A percentile compares a stretch with the other conserved stretches of the same genome.
Evolutionary conservation across 2,329 filamentous ascomycete species (phyloP).

Genomic region (Domatiomyces catenatus): DNA sequence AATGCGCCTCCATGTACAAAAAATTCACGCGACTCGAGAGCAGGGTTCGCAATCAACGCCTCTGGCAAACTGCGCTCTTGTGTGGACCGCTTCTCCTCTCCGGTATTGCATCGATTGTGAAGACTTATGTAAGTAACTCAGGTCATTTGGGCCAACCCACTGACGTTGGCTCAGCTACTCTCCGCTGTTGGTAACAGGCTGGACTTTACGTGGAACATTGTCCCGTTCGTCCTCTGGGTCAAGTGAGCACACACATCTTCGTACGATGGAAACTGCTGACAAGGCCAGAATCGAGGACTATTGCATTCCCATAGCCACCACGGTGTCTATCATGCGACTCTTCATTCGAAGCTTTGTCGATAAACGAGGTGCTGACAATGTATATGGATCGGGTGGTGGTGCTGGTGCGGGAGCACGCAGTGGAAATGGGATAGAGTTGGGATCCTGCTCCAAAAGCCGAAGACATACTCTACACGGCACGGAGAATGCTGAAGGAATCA

Average conservation of each 20-base stretch:
- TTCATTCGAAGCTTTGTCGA: conserved; percentile 21
- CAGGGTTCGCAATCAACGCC: conserved; percentile 20
- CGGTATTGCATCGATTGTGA: conserved; percentile 23
- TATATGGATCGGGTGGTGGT: not conserved
- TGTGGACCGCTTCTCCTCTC: conserved; percentile 23
- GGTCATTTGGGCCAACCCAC: not conserved
- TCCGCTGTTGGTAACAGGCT: conserved; percentile 22
- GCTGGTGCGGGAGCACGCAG: not conserved
- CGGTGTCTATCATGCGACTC: conserved; percentile 22
- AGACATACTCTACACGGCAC: not conserved
- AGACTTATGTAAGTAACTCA: conserved; percentile 20
- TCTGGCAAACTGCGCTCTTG: conserved; percentile 24
- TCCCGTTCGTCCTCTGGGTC: conserved; percentile 24
- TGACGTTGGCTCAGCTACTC: conserved; percentile 17
- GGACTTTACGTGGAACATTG: conserved; percentile 26
- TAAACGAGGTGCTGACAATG: conserved; percentile 1
- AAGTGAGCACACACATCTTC: conserved; percentile 18
- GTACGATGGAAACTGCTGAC: not conserved
- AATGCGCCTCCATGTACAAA: conserved; percentile 17
- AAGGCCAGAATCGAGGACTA: conserved; percentile 23
- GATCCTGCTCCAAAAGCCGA: not conserved
- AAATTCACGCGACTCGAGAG: conserved; percentile 21
- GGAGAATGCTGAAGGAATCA: conserved; percentile 1
- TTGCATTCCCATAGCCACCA: conserved; percentile 24
- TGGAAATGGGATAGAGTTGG: not conserved